phyloP scores from a whole-genome alignment of 345 rosid genomes.

The Linum trigynum region DNA sequence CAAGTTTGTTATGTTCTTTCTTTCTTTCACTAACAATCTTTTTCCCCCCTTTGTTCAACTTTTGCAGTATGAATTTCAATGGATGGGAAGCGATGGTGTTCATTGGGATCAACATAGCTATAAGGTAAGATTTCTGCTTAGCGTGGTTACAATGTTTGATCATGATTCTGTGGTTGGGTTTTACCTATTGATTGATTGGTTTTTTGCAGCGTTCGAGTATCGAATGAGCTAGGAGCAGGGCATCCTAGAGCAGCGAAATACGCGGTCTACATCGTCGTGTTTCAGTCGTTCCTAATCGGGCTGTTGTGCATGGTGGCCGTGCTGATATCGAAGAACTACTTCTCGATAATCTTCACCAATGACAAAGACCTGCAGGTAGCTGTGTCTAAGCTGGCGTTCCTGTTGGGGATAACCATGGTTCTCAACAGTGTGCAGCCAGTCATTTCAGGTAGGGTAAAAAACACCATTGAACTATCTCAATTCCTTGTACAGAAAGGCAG shows the following conservation, averaged over 20 bases:
- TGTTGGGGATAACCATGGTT: conserved; percentile 72
- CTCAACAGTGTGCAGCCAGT: conserved; percentile 84
- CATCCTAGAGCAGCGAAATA: conserved; percentile 72
- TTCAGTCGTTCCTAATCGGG: conserved; percentile 54
- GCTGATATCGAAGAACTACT: conserved; percentile 41
- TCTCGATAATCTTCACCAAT: conserved; percentile 52
- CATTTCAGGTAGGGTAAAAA: conserved; percentile 40
- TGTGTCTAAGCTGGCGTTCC: conserved; percentile 48
- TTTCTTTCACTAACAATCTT: conserved; percentile 9
- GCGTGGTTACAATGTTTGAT: too few relatives aligned
- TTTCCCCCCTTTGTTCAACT: neutral
- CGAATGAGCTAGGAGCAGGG: conserved; percentile 72
- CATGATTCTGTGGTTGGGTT: neutral
- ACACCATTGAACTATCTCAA: too few relatives aligned
- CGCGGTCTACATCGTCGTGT: conserved; percentile 45
- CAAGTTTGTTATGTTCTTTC: neutral
- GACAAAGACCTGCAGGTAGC: conserved; percentile 41
- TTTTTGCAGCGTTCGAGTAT: conserved; percentile 52
- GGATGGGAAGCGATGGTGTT: conserved; percentile 74
- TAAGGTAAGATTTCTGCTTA: conserved; percentile 33
- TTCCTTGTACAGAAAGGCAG: too few relatives aligned
- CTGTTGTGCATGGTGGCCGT: conserved; percentile 47
- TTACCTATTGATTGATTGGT: neutral
- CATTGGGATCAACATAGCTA: conserved; percentile 67
- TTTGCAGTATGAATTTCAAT: conserved; percentile 65